These are phyloP conservation scores for Stereocaulon alpinum DNA, from an alignment of 495 filamentous ascomycete species.

Conservation along the genomic window DNA sequence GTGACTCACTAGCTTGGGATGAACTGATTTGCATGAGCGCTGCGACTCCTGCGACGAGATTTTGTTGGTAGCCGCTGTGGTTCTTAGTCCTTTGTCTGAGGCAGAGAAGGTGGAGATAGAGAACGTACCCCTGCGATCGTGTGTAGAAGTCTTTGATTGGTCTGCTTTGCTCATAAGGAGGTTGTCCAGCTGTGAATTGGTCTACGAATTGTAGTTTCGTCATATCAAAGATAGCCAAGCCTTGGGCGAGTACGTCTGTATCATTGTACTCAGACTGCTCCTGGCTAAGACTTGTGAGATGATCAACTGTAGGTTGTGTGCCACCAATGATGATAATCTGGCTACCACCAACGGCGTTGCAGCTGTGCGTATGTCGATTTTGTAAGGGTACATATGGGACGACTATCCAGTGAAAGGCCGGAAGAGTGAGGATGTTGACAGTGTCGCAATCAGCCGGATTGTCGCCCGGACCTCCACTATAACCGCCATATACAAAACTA, in stretches of 20 bases:
- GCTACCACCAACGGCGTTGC: conserved; percentile 18
- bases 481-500: conserved; percentile 20
- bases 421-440: conserved; percentile 31
- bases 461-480: conserved; percentile 3
- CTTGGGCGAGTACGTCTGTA: conserved; percentile 15
- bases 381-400: conserved; percentile 17
- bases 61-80: background rate
- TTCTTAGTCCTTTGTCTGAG: no score
- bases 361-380: conserved; percentile 14
- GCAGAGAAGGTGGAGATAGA: no score
- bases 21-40: conserved; percentile 3
- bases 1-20: no score
- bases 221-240: conserved; percentile 23
- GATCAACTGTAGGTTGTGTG: no score
- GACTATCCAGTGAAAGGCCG: conserved; percentile 37
- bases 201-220: conserved; percentile 11
- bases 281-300: no score
- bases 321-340: conserved; percentile 21
- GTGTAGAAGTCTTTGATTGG: conserved; percentile 13
- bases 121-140: background rate
- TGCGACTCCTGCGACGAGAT: conserved; percentile 8
- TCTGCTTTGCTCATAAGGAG: conserved; percentile 12
- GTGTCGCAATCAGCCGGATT: conserved; percentile 14
- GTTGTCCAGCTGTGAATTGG: conserved; percentile 11
- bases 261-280: conserved; percentile 1